phyloP scores from a whole-genome alignment of 805 yeast genomes.

The Pichia deserticola region DNA sequence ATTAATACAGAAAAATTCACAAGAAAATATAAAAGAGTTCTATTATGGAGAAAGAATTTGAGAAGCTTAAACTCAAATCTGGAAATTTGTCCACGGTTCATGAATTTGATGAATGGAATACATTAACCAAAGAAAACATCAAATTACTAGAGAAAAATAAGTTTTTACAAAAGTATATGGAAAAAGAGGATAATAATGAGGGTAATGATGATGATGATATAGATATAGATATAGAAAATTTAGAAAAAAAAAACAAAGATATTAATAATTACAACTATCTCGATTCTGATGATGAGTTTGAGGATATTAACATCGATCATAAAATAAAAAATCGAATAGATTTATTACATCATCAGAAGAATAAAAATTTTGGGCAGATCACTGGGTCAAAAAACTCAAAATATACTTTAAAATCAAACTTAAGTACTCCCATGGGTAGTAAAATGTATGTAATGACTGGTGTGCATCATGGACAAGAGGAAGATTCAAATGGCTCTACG shows the following conservation, averaged over 20 bases:
- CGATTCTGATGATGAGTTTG: background rate
- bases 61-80: background rate
- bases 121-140: slow-evolving; percentile 21
- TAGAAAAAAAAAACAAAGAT: background rate
- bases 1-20: background rate
- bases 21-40: background rate
- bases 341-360: background rate
- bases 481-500: slow-evolving; percentile 23
- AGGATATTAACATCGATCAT: slow-evolving; percentile 1
- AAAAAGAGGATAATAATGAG: background rate
- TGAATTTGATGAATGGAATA: slow-evolving; percentile 17
- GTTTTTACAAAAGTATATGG: background rate
- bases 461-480: background rate
- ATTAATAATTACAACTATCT: too few species aligned
- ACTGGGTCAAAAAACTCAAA: background rate
- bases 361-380: background rate
- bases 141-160: slow-evolving; percentile 6
- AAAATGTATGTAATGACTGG: background rate
- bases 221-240: background rate
- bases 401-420: background rate
- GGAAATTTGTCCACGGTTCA: slow-evolving; percentile 19
- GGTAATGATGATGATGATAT: slow-evolving; percentile 1
- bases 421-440: background rate
- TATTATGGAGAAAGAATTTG: background rate
- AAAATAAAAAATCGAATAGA: background rate